phyloP scores from a whole-genome alignment of 768 basidiomycete genomes.

The Lactarius psammicola region DNA sequence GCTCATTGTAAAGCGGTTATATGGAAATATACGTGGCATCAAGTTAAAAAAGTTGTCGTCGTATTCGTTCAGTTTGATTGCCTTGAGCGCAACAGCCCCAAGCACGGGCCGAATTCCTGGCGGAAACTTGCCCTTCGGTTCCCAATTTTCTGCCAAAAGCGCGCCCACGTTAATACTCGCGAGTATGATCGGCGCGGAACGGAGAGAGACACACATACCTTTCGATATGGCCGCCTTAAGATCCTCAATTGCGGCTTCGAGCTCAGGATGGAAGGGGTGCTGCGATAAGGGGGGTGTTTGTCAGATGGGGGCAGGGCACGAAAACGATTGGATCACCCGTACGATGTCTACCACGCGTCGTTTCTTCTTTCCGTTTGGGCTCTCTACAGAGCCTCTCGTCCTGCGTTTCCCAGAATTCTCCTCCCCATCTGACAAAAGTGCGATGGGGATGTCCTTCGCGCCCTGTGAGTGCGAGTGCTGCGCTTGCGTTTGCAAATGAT shows the following conservation, averaged over 20 bases:
- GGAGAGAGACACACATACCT: constrained; percentile 48
- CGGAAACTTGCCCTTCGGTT: constrained; percentile 87
- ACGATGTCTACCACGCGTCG: constrained; percentile 68
- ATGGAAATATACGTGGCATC: constrained; percentile 86
- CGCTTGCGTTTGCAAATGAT: constrained; percentile 10
- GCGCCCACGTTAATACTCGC: not conserved
- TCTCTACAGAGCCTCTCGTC: constrained; percentile 15
- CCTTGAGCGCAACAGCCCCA: constrained; percentile 66
- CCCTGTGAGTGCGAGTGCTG: constrained; percentile 35
- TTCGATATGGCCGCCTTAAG: constrained; percentile 59
- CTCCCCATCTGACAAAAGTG: constrained; percentile 43
- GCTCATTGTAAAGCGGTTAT: constrained; percentile 94
- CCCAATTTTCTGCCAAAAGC: constrained; percentile 61
- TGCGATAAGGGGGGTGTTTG: constrained; percentile 33
- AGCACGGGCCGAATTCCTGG: constrained; percentile 71
- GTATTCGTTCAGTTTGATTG: constrained; percentile 83
- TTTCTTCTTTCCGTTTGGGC: constrained; percentile 56
- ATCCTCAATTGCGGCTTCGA: constrained; percentile 59
- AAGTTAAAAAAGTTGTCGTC: constrained; percentile 89
- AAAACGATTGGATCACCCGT: constrained; percentile 29
- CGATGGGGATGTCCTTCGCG: constrained; percentile 53
- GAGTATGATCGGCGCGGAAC: not conserved
- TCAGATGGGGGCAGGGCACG: not conserved
- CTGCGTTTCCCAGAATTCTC: constrained; percentile 27
- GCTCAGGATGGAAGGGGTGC: constrained; percentile 68